Conservation (phyloP, 148 eudicot genomes). For the Rhododendron griersonianum region DNA sequence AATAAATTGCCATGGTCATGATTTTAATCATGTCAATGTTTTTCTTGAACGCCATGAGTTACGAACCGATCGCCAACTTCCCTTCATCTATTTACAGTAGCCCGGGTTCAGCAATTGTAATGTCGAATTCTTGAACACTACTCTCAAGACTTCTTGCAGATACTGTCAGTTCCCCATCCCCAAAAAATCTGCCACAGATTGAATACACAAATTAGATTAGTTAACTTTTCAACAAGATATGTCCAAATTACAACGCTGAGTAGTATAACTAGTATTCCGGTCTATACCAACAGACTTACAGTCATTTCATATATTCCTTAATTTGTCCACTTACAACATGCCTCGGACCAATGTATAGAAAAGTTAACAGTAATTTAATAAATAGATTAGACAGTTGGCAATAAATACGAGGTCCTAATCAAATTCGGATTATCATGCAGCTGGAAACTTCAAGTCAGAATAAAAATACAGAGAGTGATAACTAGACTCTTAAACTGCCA, state of each 20-base stretch:
- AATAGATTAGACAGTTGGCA: not conserved
- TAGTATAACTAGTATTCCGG: not conserved
- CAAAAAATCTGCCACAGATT: constrained; percentile 11
- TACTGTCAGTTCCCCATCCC: not conserved
- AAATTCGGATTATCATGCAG: not conserved
- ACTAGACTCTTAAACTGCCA: not conserved
- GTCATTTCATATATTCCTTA: not conserved
- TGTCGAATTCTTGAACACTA: too few species aligned
- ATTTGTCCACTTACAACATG: not conserved
- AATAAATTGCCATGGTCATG: not conserved
- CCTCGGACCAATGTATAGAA: not conserved
- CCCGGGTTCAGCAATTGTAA: not conserved
- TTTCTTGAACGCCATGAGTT: too few species aligned
- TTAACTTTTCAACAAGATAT: too few species aligned
- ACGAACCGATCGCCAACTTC: not conserved
- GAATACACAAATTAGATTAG: not conserved
- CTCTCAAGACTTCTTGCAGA: not conserved
- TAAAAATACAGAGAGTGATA: not conserved
- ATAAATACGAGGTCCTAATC: not conserved
- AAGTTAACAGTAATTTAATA: too few species aligned
- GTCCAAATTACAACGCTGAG: not conserved
- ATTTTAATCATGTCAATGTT: not conserved
- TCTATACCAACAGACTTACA: not conserved
- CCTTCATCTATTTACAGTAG: constrained; percentile 2
- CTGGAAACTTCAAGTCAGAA: not conserved